phyloP scores from a whole-genome alignment of 257 asterid species.

The Nyctanthes arbortristis region DNA sequence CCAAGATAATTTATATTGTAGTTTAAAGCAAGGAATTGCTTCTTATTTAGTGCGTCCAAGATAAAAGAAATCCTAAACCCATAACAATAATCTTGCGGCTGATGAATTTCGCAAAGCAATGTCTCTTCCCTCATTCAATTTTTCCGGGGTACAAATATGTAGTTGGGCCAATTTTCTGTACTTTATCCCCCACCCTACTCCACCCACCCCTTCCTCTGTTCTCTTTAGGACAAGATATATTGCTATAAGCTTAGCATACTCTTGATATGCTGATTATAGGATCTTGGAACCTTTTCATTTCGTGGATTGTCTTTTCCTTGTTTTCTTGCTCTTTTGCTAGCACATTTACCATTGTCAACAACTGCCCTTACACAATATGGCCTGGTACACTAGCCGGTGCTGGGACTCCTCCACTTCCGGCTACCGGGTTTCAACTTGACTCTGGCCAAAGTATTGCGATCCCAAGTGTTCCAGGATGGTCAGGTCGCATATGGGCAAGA shows the following conservation, averaged over 20 bases:
- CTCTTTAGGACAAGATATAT: neutral
- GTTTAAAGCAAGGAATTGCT: constrained; percentile 62
- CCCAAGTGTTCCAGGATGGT: constrained; percentile 66
- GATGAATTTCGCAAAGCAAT: constrained; percentile 43
- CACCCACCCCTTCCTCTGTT: neutral
- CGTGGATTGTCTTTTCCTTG: constrained; percentile 24
- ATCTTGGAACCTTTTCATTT: constrained; percentile 24
- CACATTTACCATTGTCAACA: constrained; percentile 59
- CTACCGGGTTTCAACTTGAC: constrained; percentile 72
- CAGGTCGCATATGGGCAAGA: constrained; percentile 87
- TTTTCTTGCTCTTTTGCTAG: constrained; percentile 35
- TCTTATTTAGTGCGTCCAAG: constrained; percentile 50
- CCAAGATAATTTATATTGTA: constrained; percentile 1
- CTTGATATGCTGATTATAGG: constrained; percentile 36
- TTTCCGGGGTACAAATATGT: constrained; percentile 45
- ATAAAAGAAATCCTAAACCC: constrained; percentile 77
- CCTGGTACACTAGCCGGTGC: constrained; percentile 81
- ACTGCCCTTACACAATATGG: constrained; percentile 78
- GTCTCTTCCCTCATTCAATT: constrained; percentile 14
- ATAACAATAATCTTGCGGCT: constrained; percentile 46
- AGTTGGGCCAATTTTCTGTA: constrained; percentile 2
- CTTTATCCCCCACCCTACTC: constrained; percentile 8
- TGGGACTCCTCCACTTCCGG: constrained; percentile 62
- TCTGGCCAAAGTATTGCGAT: constrained; percentile 55
- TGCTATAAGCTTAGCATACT: constrained; percentile 3